Evolutionary conservation across 2,329 filamentous ascomycete genomes (phyloP), one percentile per base, ranked within the genome.

Genomic region (Cercospora janseana): DNA sequence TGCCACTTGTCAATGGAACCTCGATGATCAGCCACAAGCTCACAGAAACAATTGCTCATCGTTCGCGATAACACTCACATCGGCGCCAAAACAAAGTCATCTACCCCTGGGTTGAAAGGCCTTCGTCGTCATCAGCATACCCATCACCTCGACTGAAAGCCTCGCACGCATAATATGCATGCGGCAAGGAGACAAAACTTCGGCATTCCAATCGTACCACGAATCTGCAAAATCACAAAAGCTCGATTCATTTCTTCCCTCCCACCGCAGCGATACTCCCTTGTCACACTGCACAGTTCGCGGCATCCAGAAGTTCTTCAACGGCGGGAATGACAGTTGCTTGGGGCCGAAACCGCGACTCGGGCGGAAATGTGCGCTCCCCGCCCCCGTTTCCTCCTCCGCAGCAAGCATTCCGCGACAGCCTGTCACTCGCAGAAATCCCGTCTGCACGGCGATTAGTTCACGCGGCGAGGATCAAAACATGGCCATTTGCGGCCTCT

Each of bases 151-250:
- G 46, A 23, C 29, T 49, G 7, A 28, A 8, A n/a, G 41, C 26
- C 35, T 49, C 46, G 18, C 32, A 42, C 5, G 31, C 37, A 23
- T 49, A 42, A 28, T 49, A 49, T 10, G 26, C 46, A 27, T 58
- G 53, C 10, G 24, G 41, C 4, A 51, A 29, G 1, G 18, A 10
- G 15, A 58, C 41, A n/a, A 2, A 41, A 18, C 21, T 58, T 58
- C 1, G 53, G 55, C n/a, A 35, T 28, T 2, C 53, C 55, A 23
- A 53, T 58, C 10, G 52, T 50, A 4, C 55, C 55, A 9, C 41
- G 48, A 8, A 53, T 58, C 35, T 58, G 55, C 3, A 58, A 44
- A 4, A 52, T 27, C 7, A 53, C 9, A 23, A 51, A 55, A 2
- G 55, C 23, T 21, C 24, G 21, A 13, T 38, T 21, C 10, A 8